These are phyloP conservation scores for Psilocybe cubensis DNA, from an alignment of 768 basidiomycete genomes.

Conservation along the genomic window DNA sequence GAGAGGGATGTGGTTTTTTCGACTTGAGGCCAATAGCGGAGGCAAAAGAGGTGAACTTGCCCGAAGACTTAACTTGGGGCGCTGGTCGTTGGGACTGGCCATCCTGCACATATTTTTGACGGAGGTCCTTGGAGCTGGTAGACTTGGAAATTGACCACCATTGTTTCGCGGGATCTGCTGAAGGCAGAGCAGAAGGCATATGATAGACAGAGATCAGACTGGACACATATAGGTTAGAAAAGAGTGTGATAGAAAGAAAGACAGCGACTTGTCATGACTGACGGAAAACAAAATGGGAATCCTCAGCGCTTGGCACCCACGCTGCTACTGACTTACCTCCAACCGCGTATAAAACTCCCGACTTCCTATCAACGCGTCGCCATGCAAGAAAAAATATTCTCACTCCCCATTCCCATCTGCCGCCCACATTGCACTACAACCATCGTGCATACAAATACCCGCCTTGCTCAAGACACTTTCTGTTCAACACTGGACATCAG, in stretches of 20 bases:
- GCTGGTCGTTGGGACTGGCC: constrained; percentile 29
- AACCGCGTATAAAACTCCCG: constrained; percentile 11
- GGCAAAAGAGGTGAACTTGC: constrained; percentile 54
- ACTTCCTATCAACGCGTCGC: constrained; percentile 7
- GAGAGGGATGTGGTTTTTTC: constrained; percentile 55
- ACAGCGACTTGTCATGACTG: constrained; percentile 15
- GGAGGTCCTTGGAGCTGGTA: constrained; percentile 33
- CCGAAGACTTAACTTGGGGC: constrained; percentile 33
- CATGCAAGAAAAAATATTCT: constrained; percentile 2
- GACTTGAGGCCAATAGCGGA: constrained; percentile 66
- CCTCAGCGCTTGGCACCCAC: constrained; percentile 24
- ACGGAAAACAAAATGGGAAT: constrained; percentile 15
- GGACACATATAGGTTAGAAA: constrained; percentile 18
- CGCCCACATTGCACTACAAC: too few species aligned
- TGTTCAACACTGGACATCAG: neutral
- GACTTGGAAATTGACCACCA: constrained; percentile 50
- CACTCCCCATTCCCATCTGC: neutral
- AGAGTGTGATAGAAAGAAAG: constrained; percentile 13
- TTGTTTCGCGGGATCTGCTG: constrained; percentile 35
- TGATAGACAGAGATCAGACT: constrained; percentile 12
- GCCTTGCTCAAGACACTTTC: too few species aligned
- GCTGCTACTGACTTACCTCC: constrained; percentile 11
- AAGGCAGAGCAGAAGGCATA: constrained; percentile 38
- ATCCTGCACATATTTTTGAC: constrained; percentile 29
- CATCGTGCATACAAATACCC: neutral